Base-by-base conservation (phyloP, 1,284 basidiomycete genomes). In the Cutaneotrichosporon daszewskae region DNA sequence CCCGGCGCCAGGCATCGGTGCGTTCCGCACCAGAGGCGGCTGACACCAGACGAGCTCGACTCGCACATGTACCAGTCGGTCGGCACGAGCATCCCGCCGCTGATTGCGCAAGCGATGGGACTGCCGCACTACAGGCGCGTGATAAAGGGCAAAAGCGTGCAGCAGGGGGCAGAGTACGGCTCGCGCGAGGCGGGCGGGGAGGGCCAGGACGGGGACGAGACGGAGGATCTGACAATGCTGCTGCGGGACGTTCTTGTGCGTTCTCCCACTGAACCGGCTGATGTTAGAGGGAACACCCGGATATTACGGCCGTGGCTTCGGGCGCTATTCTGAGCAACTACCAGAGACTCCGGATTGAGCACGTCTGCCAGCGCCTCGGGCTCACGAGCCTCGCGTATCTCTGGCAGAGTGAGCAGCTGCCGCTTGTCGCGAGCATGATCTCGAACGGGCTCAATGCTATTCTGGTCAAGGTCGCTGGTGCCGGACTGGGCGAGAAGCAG, bases 31-130 rank as follows among this genome's bases (percentile, higher is more conserved):
- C 28, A 14, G 12, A 13, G 9, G 7, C 3, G 9, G 17, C 49
- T 51, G 12, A 48, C 46, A 13, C 8, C 34, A 95, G 95, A 97
- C 75, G 95, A 99, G 75, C 81, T 97, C 59, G 94, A 99, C 71
- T 97, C 94, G 33, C 98, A 94, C 74, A 79, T 99, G 72, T 99
- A 96, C 68, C 95, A 99, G 68, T 96, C 94, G 7, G 92, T 98
- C 27, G 95, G 92, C 0, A 94, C 97, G 63, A 87, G 91, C 54
- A 87, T 89, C 5, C 84, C 98, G 37, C 82, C 90, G 41, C 77
- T 87, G 38, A 83, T 98, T 43, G 90, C 90, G 9, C 73, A 78
- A 41, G 88, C 94, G 1, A 76, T 98, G 55, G 82, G 80, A 6
- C 79, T 96, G 2, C 95, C 95, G 4, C 77, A 97, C 16, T 90